Base-by-base conservation (phyloP, 2,329 filamentous ascomycete genomes). In the Phoma herbarum region DNA sequence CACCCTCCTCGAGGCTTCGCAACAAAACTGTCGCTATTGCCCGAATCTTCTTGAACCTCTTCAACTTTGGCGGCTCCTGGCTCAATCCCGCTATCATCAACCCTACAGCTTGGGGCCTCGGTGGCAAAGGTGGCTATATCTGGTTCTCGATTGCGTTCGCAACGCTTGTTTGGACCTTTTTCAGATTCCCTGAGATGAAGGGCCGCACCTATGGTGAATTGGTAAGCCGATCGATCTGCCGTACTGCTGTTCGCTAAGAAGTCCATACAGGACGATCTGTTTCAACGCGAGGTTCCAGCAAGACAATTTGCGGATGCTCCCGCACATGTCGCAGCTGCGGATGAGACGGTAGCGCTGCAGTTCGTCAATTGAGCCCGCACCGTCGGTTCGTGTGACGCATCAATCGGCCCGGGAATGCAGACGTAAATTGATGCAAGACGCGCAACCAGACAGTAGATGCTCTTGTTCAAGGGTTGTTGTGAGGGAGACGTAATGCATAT, bases 11-110 rank as follows among this genome's bases (percentile, higher is more conserved):
- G 11, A 85, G 92, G 9, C 83, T 96, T 28, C 90, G 93, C 72
- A 92, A 93, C 79, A 96, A 96, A 82, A 95, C 91, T 0, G 89
- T 96, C 28, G 81, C 93, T 68, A 80, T 96, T 20, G 62, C 64
- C 6, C 50, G 60, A 23, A 94, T 97, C 64, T 78, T 96, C 66
- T 89, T 86, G 73, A 88, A 88, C 57, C 87, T 95, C 6, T 31
- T 44, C 9, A 56, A 56, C 25, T 56, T 56, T 20, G 39, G 53
- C 20, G 46, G 53, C 18, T 56, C 53, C 23, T 56, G 46, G 53
- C 75, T 96, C 41, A 95, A 91, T 0, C 92, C 92, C 0, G 66
- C 67, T 28, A 70, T 73, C 60, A 39, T 72, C 8, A 72, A 72
- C 42, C 70, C 69, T 1, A 73, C 82, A 1, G 89, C 87, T 0